Conservation (phyloP, 1,139 yeast genomes). For the Scheffersomyces stambukii region DNA sequence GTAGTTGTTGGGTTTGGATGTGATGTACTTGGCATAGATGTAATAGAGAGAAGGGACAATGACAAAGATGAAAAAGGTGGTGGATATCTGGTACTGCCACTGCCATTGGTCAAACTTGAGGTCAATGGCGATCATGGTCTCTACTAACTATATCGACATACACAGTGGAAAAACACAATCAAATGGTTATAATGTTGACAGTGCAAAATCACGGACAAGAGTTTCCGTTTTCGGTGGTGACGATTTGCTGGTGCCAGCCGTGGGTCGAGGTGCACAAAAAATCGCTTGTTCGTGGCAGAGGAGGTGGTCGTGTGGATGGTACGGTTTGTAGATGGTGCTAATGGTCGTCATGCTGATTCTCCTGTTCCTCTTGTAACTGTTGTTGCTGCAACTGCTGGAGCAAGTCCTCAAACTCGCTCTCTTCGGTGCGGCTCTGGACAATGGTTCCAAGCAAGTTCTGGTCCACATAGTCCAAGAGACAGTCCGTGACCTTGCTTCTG, state of each 20-base stretch:
- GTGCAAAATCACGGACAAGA: too few species aligned
- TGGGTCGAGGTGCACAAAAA: slow-evolving; percentile 1
- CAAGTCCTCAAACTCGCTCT: slow-evolving; percentile 22
- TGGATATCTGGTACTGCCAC: slow-evolving; percentile 47
- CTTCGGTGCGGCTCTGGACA: slow-evolving; percentile 27
- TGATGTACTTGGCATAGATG: slow-evolving; percentile 34
- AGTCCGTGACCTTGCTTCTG: slow-evolving; percentile 22
- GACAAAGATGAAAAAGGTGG: slow-evolving; percentile 42
- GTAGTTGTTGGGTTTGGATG: slow-evolving; percentile 38
- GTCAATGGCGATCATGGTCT: slow-evolving; percentile 43
- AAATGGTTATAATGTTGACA: too few species aligned
- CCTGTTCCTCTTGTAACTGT: slow-evolving; percentile 8
- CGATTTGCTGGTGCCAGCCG: too few species aligned
- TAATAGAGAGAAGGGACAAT: slow-evolving; percentile 37
- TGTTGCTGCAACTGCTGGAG: slow-evolving; percentile 14
- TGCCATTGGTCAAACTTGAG: slow-evolving; percentile 39
- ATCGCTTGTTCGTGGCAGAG: too few species aligned
- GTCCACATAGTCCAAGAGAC: slow-evolving; percentile 34
- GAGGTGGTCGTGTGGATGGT: too few species aligned
- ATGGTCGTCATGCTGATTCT: not conserved
- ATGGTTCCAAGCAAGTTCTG: slow-evolving; percentile 37
- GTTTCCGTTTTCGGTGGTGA: too few species aligned
- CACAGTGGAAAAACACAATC: too few species aligned
- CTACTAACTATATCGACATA: too few species aligned
- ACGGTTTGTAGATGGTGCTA: too few species aligned